A percentile compares a stretch with the other conserved stretches of the same genome.
Evolutionary conservation across 805 yeast species (phyloP).

Genomic region (Lipomyces yamanashiensis): DNA sequence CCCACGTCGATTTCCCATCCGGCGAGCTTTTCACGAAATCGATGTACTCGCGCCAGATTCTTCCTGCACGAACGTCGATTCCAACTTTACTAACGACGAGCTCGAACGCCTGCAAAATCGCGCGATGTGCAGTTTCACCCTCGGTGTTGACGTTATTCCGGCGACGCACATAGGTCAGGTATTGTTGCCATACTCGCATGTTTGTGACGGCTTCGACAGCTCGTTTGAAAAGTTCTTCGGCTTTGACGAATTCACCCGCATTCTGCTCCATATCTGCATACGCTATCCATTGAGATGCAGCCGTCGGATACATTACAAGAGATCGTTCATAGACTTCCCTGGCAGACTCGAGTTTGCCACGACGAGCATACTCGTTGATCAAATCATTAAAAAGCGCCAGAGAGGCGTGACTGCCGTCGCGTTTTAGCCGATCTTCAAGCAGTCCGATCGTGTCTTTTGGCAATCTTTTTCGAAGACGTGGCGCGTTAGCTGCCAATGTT

Average conservation of each 20-base stretch:
- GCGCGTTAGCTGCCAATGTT: slow-evolving; percentile 6
- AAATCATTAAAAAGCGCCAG: slow-evolving; percentile 22
- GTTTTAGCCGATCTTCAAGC: slow-evolving; percentile 51
- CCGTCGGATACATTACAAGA: slow-evolving; percentile 59
- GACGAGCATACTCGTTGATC: slow-evolving; percentile 50
- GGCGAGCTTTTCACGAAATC: slow-evolving; percentile 75
- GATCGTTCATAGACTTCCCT: slow-evolving; percentile 63
- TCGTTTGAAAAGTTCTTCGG: slow-evolving; percentile 67
- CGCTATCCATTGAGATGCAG: slow-evolving; percentile 64
- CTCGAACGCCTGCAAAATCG: slow-evolving; percentile 80
- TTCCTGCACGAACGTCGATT: slow-evolving; percentile 69
- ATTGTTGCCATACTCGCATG: slow-evolving; percentile 60
- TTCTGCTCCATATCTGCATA: slow-evolving; percentile 69
- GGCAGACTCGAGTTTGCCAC: slow-evolving; percentile 65
- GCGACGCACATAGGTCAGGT: slow-evolving; percentile 76
- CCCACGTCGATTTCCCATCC: slow-evolving; percentile 65
- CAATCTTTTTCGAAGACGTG: slow-evolving; percentile 41
- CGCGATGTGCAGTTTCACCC: slow-evolving; percentile 76
- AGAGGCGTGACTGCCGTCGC: slow-evolving; percentile 15
- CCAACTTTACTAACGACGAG: slow-evolving; percentile 81
- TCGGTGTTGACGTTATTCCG: slow-evolving; percentile 67
- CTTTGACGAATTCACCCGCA: slow-evolving; percentile 67
- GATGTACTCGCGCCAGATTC: slow-evolving; percentile 82
- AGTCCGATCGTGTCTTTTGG: slow-evolving; percentile 61
- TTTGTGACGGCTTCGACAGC: slow-evolving; percentile 27